These are phyloP conservation scores for Brasilioporus rufonigricans DNA, from an alignment of 768 basidiomycete species.

Conservation along the genomic window DNA sequence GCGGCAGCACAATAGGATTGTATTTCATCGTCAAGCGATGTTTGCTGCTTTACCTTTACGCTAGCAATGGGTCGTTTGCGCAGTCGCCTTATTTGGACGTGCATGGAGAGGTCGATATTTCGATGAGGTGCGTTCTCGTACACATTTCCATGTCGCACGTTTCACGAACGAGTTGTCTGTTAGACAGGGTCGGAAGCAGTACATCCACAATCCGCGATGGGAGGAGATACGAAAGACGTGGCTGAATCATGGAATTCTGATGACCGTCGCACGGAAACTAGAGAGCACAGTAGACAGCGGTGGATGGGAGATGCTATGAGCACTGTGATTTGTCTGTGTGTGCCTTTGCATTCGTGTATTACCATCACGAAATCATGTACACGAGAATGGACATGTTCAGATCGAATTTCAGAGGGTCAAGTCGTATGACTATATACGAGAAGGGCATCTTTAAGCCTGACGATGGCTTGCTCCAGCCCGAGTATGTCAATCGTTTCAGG, in stretches of 20 bases:
- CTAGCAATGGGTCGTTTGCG: conserved; percentile 84
- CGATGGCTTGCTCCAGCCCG: too few relatives aligned
- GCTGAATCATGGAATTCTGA: conserved; percentile 89
- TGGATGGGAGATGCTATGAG: conserved; percentile 86
- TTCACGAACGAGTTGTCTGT: too few relatives aligned
- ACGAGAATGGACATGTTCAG: too few relatives aligned
- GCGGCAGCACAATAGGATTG: conserved; percentile 83
- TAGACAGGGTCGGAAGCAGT: conserved; percentile 88
- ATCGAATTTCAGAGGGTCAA: too few relatives aligned
- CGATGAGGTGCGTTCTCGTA: conserved; percentile 66
- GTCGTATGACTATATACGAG: not conserved
- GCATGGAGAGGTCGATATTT: conserved; percentile 91
- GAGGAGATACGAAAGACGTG: conserved; percentile 91
- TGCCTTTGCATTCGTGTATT: not conserved
- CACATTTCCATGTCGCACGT: too few relatives aligned
- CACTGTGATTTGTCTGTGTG: too few relatives aligned
- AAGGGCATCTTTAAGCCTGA: conserved; percentile 19
- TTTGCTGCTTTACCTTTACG: conserved; percentile 84
- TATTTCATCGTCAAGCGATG: conserved; percentile 93
- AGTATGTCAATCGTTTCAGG: too few relatives aligned
- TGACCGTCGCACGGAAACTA: conserved; percentile 82
- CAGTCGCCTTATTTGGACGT: conserved; percentile 90
- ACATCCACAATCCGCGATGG: conserved; percentile 78
- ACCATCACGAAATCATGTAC: not conserved
- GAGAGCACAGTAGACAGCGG: conserved; percentile 86